Evolutionary conservation across 352 stramenopile genomes (phyloP).

Genomic region (Globisporangium paddicum): DNA sequence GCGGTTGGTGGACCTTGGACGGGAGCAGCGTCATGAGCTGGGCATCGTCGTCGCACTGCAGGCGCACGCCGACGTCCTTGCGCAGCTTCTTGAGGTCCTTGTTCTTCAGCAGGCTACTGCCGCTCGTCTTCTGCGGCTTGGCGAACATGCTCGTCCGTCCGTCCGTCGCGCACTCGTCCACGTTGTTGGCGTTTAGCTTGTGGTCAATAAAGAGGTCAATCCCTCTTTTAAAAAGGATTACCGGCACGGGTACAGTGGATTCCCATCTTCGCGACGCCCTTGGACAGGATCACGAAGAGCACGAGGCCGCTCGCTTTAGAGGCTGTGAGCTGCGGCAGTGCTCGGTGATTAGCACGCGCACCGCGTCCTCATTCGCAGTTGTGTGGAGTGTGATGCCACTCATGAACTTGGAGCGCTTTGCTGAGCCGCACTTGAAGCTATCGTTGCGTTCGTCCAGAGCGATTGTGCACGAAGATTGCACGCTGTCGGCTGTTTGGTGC

Average conservation of each 20-base stretch:
- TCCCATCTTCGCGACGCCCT: constrained; percentile 49
- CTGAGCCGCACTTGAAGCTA: not conserved
- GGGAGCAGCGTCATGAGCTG: constrained; percentile 35
- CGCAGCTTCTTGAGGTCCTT: constrained; percentile 87
- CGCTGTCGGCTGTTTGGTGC: constrained; percentile 40
- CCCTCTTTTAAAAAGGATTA: no score
- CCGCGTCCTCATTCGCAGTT: constrained; percentile 27
- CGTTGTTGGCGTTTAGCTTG: no score
- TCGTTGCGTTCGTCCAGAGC: constrained; percentile 24
- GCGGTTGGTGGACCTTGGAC: constrained; percentile 36
- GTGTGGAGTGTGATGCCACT: constrained; percentile 29
- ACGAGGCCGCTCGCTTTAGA: constrained; percentile 62
- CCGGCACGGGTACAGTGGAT: no score
- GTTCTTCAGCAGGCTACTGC: constrained; percentile 76
- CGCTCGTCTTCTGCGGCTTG: constrained; percentile 72
- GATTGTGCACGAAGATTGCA: constrained; percentile 24
- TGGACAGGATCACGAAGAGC: constrained; percentile 66
- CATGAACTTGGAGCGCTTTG: constrained; percentile 52
- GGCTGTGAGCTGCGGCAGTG: constrained; percentile 47
- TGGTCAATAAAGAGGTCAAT: no score
- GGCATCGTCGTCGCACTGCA: constrained; percentile 33
- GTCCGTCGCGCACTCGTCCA: no score
- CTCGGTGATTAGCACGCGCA: constrained; percentile 23
- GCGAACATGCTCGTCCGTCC: constrained; percentile 64
- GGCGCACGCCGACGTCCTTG: constrained; percentile 40